Base-by-base conservation (phyloP, 441 rosid species). In the Arabidopsis lyrata region DNA sequence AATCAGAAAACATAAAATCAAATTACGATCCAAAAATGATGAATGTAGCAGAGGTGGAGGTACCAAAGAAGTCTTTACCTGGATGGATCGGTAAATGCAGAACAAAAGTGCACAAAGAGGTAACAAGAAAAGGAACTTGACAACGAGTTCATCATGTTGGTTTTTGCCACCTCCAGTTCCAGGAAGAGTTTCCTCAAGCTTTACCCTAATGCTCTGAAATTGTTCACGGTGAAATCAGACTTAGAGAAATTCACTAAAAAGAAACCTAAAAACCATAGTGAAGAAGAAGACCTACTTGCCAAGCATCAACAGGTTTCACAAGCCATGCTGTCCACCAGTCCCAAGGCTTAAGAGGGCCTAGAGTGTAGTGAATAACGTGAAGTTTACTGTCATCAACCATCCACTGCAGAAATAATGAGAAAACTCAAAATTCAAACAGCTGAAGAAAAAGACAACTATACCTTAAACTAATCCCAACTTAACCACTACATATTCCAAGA, bases 241-340 rank as follows among this genome's bases (percentile, higher is more conserved):
- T 65, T 12, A 41, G 22, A 71, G 42, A 64, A 68, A 63, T 31
- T 50, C 34, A 31, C 39, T 55, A 42, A 62, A 66, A 49, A 8
- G 6, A 48, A 32, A 52, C 49, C 48, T 76, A 77, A 75, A 89
- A 92, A 63, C 68, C 74, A 67, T 60, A 80, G 77, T 70, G 15
- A 72, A 27, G 42, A 48, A 60, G 55, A 49, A 74, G 57, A 69
- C 48, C 22, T 87, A 95, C 98, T 88, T 95, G 99, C 99, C 99
- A 95, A 41, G 90, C 92, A 78, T 91, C 96, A 70, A 95, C 98
- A 49, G 97, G 99, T 83, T 92, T 92, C 67, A 95, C 82, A 36
- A 95, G 91, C 99, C 99, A 95, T 9, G 98, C 92, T 49, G 99
- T 95, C 95, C 96, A 92, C 97, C 99, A 95, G 75, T 92, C 99